A percentile compares a stretch with the other conserved stretches of the same genome.
These are phyloP conservation scores for Fusarium sp. DNA, from an alignment of 2,329 filamentous ascomycete genomes.

Conservation along the genomic window DNA sequence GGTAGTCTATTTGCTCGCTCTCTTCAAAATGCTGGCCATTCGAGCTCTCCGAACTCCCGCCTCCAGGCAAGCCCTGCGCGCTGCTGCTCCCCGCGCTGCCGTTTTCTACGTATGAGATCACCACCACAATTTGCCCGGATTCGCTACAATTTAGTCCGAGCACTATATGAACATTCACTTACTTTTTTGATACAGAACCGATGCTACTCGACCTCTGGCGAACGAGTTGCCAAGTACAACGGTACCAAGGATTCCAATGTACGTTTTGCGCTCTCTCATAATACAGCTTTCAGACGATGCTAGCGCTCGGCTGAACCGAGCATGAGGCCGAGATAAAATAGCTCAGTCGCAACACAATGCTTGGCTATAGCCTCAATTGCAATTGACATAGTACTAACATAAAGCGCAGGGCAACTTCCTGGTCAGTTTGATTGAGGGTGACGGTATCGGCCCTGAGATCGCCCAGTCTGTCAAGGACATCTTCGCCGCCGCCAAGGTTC, in stretches of 20 bases:
- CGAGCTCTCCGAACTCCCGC: slow-evolving; percentile 81
- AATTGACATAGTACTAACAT: slow-evolving; percentile 44
- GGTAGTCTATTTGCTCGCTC: slow-evolving; percentile 33
- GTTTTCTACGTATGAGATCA: slow-evolving; percentile 52
- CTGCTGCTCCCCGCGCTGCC: slow-evolving; percentile 70
- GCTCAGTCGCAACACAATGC: slow-evolving; percentile 51
- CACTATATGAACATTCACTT: slow-evolving; percentile 35
- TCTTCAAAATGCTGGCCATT: slow-evolving; percentile 81
- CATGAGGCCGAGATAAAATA: slow-evolving; percentile 53
- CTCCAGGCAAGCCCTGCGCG: slow-evolving; percentile 82
- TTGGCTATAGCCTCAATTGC: slow-evolving; percentile 28
- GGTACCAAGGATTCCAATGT: slow-evolving; percentile 90
- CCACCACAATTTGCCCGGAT: slow-evolving; percentile 25
- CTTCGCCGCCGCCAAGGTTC: slow-evolving; percentile 92
- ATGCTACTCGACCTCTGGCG: slow-evolving; percentile 73
- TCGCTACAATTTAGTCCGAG: slow-evolving; percentile 15
- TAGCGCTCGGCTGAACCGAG: slow-evolving; percentile 45
- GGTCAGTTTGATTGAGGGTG: slow-evolving; percentile 97
- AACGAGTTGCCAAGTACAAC: slow-evolving; percentile 91
- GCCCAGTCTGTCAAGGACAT: slow-evolving; percentile 98
- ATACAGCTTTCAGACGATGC: slow-evolving; percentile 18
- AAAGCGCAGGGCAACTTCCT: slow-evolving; percentile 85
- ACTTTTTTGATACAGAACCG: slow-evolving; percentile 57
- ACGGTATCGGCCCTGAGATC: slow-evolving; percentile 98
- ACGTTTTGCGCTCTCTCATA: slow-evolving; percentile 56